These are phyloP conservation scores for Pleurotus pulmonarius DNA, from an alignment of 768 basidiomycete genomes.

Conservation along the genomic window DNA sequence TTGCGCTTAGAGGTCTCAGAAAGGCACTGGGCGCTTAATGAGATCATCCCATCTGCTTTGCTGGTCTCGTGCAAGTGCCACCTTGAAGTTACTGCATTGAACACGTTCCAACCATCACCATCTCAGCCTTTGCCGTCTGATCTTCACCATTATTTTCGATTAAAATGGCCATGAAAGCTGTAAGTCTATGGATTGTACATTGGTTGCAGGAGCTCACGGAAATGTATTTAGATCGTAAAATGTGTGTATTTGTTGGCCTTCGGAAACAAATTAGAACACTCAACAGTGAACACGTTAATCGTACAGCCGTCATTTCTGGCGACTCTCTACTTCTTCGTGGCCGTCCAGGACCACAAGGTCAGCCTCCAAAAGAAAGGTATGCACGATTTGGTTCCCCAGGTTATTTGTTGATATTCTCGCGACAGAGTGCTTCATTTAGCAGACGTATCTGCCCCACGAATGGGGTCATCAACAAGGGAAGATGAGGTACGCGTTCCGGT, in stretches of 20 bases:
- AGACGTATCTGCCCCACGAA: conserved; percentile 78
- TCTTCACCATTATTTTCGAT: neutral
- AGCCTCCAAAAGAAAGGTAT: conserved; percentile 87
- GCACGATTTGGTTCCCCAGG: conserved; percentile 13
- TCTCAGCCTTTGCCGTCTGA: too few species aligned
- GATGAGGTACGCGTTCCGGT: conserved; percentile 65
- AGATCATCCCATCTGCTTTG: too few species aligned
- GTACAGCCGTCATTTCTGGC: conserved; percentile 80
- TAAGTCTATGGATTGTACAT: conserved; percentile 28
- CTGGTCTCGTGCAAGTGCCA: too few species aligned
- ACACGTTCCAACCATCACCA: too few species aligned
- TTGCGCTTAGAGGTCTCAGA: too few species aligned
- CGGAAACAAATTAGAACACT: conserved; percentile 5
- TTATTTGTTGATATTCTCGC: conserved; percentile 10
- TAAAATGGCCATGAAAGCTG: conserved; percentile 73
- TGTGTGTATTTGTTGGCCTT: conserved; percentile 32
- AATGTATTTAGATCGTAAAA: conserved; percentile 50
- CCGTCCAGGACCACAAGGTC: conserved; percentile 74
- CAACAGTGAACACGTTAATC: neutral
- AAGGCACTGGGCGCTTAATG: too few species aligned
- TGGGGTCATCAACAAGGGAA: conserved; percentile 78
- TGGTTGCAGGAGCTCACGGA: neutral
- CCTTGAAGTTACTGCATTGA: too few species aligned
- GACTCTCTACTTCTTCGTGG: conserved; percentile 85
- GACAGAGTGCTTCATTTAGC: conserved; percentile 84